These are phyloP conservation scores for Zygosaccharomyces pseudobailii DNA, from an alignment of 1,139 yeast genomes.

Conservation along the genomic window DNA sequence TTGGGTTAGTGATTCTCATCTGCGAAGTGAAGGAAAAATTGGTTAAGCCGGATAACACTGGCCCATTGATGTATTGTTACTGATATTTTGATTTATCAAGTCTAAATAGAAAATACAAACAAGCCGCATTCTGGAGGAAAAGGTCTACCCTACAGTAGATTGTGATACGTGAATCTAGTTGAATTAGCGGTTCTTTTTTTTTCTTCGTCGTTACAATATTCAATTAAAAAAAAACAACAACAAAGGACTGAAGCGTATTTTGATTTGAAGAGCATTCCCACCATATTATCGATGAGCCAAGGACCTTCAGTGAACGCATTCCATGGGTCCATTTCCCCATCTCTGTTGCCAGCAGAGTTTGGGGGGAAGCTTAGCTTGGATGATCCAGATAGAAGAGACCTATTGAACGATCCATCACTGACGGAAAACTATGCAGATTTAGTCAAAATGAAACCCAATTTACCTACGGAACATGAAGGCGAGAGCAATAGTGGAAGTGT, in stretches of 20 bases:
- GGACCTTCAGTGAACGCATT: constrained; percentile 4
- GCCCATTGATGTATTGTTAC: background rate
- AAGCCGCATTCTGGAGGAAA: background rate
- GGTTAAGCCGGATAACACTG: background rate
- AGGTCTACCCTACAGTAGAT: background rate
- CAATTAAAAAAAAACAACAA: background rate
- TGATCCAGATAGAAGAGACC: constrained; percentile 8
- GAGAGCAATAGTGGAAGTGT: constrained; percentile 33
- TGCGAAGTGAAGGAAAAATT: background rate
- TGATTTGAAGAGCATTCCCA: background rate
- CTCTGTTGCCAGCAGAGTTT: constrained; percentile 6
- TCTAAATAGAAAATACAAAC: background rate
- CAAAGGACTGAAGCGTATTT: background rate
- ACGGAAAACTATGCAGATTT: constrained; percentile 32
- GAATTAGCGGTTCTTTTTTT: background rate
- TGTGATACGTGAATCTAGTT: background rate
- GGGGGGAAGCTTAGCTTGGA: constrained; percentile 6
- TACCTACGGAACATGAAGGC: constrained; percentile 18
- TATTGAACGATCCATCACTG: constrained; percentile 30
- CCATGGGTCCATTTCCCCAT: constrained; percentile 5
- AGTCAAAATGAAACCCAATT: constrained; percentile 16
- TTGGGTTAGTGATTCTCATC: background rate
- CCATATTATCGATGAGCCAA: constrained; percentile 1
- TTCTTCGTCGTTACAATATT: background rate
- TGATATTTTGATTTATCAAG: background rate